Conservation (phyloP, 2,329 filamentous ascomycete genomes). For the Parafenestella ontariensis region DNA sequence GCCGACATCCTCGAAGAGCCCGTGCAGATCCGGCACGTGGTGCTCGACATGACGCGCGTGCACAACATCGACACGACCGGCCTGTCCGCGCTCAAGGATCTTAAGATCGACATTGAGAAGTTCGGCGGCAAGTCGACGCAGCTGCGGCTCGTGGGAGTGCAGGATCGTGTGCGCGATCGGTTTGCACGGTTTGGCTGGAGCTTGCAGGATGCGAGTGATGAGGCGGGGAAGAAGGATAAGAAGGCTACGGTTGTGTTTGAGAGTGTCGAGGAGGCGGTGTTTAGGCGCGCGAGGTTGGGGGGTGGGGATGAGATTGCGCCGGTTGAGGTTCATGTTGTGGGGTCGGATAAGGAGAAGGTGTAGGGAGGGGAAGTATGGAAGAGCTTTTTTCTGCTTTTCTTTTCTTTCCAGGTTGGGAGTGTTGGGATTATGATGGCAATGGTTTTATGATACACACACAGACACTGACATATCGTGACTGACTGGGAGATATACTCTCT, state of each 20-base stretch:
- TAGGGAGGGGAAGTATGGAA: neutral
- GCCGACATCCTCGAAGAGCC: constrained; percentile 43
- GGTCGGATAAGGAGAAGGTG: constrained; percentile 28
- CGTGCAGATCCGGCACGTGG: constrained; percentile 56
- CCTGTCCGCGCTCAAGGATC: constrained; percentile 56
- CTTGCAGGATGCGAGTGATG: constrained; percentile 16
- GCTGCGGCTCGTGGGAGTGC: constrained; percentile 59
- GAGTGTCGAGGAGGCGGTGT: constrained; percentile 21
- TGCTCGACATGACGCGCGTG: constrained; percentile 62
- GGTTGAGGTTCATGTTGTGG: constrained; percentile 22
- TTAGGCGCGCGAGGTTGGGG: constrained; percentile 7
- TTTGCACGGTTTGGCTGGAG: constrained; percentile 47
- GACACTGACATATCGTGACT: too few species aligned
- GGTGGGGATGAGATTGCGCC: constrained; percentile 19
- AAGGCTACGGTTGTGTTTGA: constrained; percentile 23
- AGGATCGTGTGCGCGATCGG: constrained; percentile 45
- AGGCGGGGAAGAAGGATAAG: neutral
- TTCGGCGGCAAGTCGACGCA: constrained; percentile 58
- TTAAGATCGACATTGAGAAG: constrained; percentile 57
- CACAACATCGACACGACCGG: constrained; percentile 64
- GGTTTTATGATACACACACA: too few species aligned
- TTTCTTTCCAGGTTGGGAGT: too few species aligned
- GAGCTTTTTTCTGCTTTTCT: neutral
- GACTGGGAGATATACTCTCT: too few species aligned
- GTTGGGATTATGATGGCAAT: too few species aligned